Evolutionary conservation across 2,329 filamentous ascomycete genomes (phyloP).

Genomic region (Colletotrichum shisoi): DNA sequence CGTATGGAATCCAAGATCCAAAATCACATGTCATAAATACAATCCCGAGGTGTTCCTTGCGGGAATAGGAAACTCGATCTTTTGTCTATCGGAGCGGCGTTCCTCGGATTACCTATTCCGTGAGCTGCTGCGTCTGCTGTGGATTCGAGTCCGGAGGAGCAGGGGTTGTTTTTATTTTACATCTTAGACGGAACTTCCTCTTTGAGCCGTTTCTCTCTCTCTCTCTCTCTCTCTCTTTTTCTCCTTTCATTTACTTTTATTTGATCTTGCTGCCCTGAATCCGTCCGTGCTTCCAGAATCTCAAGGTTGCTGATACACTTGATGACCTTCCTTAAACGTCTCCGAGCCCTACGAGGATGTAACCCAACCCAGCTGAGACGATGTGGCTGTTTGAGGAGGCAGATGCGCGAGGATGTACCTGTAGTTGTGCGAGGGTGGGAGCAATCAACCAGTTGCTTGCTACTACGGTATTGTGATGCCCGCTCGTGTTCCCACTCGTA

Average conservation of each 20-base stretch:
- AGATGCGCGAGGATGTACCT: no score
- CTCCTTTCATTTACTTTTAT: no score
- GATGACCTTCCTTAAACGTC: neutral
- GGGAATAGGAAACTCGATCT: neutral
- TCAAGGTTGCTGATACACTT: neutral
- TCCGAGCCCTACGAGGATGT: slow-evolving; percentile 10
- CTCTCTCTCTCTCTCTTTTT: no score
- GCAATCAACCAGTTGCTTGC: slow-evolving; percentile 7
- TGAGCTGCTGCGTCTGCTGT: neutral
- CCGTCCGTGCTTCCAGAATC: neutral
- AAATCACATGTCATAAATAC: neutral
- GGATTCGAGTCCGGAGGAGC: neutral
- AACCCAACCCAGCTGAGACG: neutral
- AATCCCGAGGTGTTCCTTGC: neutral
- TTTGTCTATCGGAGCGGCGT: neutral
- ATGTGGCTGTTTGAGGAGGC: no score
- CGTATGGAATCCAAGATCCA: no score
- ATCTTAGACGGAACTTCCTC: neutral
- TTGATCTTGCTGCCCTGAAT: neutral
- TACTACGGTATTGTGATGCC: neutral
- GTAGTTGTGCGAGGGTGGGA: neutral
- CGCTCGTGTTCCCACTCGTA: neutral
- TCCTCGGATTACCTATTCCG: neutral
- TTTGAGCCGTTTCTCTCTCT: neutral
- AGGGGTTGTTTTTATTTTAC: no score